Conservation (phyloP, 257 asterid genomes). For the Ilex asprella region DNA sequence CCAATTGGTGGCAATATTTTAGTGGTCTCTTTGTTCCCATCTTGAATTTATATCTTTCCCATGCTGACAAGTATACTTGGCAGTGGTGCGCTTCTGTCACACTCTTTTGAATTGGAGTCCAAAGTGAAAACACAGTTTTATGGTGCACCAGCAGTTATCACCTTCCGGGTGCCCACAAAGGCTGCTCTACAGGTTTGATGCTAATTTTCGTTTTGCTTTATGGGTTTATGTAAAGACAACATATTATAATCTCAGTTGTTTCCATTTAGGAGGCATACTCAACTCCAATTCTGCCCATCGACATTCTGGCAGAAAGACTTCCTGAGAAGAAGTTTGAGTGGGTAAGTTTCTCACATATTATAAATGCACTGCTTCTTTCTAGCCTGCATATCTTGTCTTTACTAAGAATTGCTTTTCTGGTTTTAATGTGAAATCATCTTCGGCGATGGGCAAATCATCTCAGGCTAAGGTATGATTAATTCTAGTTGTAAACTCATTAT, state of each 20-base stretch:
- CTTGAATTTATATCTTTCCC: background rate
- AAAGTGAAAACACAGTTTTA: background rate
- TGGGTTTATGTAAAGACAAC: background rate
- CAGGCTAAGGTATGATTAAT: constrained; percentile 80
- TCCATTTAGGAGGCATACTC: constrained; percentile 76
- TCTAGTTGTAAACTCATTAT: background rate
- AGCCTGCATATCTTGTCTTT: constrained; percentile 13
- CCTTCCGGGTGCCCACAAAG: background rate
- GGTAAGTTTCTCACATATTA: constrained; percentile 40
- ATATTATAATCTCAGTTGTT: constrained; percentile 4
- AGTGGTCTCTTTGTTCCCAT: background rate
- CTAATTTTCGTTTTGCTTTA: background rate
- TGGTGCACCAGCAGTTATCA: constrained; percentile 5
- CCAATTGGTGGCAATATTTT: background rate
- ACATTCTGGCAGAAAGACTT: constrained; percentile 76
- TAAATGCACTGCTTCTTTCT: constrained; percentile 9
- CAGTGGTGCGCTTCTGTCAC: constrained; percentile 2
- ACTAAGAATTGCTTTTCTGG: constrained; percentile 18
- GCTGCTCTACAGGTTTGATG: constrained; percentile 1
- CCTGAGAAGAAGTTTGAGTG: constrained; percentile 78
- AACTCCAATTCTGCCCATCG: constrained; percentile 77
- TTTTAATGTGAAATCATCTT: constrained; percentile 28
- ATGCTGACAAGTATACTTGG: background rate
- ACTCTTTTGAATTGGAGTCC: background rate
- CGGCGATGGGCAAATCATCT: constrained; percentile 30